Conservation (phyloP, 2,329 filamentous ascomycete genomes). For the Hysterium pulicare region DNA sequence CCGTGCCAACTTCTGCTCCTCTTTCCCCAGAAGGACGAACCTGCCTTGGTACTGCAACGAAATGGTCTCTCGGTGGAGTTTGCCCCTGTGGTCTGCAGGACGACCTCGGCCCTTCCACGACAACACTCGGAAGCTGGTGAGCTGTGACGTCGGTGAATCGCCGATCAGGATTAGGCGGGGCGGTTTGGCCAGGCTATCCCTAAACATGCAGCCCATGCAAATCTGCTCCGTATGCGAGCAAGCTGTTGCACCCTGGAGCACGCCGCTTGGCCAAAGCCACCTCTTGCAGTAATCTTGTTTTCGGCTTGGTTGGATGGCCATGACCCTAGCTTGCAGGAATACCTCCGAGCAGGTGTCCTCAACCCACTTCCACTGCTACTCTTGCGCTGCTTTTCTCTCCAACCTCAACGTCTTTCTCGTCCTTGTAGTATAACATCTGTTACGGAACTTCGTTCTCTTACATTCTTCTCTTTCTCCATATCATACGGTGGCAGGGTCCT, state of each 20-base stretch:
- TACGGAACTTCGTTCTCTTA: constrained; percentile 4
- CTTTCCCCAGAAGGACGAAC: too few species aligned
- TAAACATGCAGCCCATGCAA: not conserved
- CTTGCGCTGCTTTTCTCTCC: not conserved
- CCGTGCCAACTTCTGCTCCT: too few species aligned
- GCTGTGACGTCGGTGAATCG: constrained; percentile 12
- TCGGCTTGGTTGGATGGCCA: constrained; percentile 13
- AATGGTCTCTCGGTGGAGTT: too few species aligned
- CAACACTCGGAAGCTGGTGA: too few species aligned
- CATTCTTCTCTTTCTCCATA: constrained; percentile 5
- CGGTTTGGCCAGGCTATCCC: constrained; percentile 3
- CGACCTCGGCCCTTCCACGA: too few species aligned
- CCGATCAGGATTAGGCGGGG: constrained; percentile 5
- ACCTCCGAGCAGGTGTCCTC: constrained; percentile 11
- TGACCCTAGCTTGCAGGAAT: constrained; percentile 9
- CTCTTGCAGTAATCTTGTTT: constrained; percentile 36
- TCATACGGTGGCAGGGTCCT: not conserved
- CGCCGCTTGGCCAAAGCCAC: constrained; percentile 16
- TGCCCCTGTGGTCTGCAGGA: too few species aligned
- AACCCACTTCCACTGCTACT: constrained; percentile 3
- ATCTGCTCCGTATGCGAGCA: constrained; percentile 4
- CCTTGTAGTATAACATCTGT: too few species aligned
- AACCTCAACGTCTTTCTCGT: not conserved
- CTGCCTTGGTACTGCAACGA: too few species aligned
- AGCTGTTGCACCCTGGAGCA: not conserved